Evolutionary conservation across 2,329 filamentous ascomycete species (phyloP), one percentile per base, ranked within the genome.

Genomic region (Aureobasidium pullulans): DNA sequence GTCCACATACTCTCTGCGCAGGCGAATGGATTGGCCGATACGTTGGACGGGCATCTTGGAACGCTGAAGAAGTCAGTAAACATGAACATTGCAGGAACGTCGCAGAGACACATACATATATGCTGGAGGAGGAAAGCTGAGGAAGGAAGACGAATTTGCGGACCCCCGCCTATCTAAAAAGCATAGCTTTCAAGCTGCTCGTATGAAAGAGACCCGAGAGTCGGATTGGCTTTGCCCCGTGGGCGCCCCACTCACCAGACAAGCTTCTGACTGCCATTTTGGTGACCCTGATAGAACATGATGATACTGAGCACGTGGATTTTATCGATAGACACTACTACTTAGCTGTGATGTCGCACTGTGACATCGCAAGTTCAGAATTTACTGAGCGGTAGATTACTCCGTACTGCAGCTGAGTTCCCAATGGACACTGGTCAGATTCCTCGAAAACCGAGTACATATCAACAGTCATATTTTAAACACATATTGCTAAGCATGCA

Each of bases 21-120:
- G 80, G 68, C 84, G 85, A 57, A 92, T 79, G 64, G 90, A 86
- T 72, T 91, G 88, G 40, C 81, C 87, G 65, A 90, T 80, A 61
- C 87, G 82, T 42, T 54, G 52, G 46, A 57, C 52, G 23, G 59
- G 44, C 46, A 57, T 56, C 2, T 16, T 49, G 44, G 15, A 32
- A 19, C 7, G 19, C 50, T 54, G 50, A 19, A n/a, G 37, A 43
- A 13, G 37, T 54, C 39, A 54, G 50, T 43, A 15, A 43, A 40
- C 39, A 23, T 7, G 39, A 42, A 32, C 29, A 28, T 28, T 7
- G 15, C 23, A 32, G 39, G 36, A 42, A 40, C 37, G 9, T 23
- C 3, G 16, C 37, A 19, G 19, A 29, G 28, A 13, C 50, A 43
- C 40, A 16, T 47, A 62, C 60, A 36, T 60, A 43, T 37, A 49